Conservation (phyloP, 2,329 filamentous ascomycete genomes). For the Beauveria pseudobassiana region DNA sequence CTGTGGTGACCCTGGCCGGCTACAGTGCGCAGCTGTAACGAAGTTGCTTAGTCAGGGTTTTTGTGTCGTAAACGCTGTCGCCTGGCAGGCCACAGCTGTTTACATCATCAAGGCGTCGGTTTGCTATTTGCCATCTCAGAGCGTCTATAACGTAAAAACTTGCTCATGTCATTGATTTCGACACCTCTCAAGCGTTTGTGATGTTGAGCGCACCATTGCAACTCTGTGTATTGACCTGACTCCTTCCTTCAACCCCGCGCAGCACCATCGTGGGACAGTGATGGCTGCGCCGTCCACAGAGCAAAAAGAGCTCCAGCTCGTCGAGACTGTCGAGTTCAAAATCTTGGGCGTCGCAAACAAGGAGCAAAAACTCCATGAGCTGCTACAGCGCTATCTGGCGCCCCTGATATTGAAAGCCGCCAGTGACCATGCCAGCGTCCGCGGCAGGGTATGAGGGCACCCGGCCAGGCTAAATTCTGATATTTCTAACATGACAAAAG, state of each 20-base stretch:
- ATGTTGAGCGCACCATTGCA: neutral
- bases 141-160: neutral
- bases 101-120: neutral
- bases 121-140: neutral
- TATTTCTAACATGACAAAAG: slow-evolving; percentile 21
- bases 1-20: neutral
- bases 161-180: neutral
- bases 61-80: slow-evolving; percentile 8
- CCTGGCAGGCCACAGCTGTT: slow-evolving; percentile 8
- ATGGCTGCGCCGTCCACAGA: slow-evolving; percentile 40
- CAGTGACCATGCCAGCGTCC: slow-evolving; percentile 71
- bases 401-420: slow-evolving; percentile 79
- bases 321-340: slow-evolving; percentile 78
- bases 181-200: neutral
- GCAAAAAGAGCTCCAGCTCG: slow-evolving; percentile 70
- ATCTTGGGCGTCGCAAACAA: slow-evolving; percentile 73
- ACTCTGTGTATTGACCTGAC: neutral
- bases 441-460: slow-evolving; percentile 55
- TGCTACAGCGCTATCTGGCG: slow-evolving; percentile 71
- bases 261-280: slow-evolving; percentile 5
- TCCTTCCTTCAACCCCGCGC: neutral
- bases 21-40: neutral
- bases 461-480: neutral
- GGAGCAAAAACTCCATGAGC: slow-evolving; percentile 71
- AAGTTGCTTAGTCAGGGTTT: slow-evolving; percentile 4